Evolutionary conservation across 495 filamentous ascomycete species (phyloP), one percentile per base, ranked within the genome.

Genomic region (Hypoxylon perforatum): DNA sequence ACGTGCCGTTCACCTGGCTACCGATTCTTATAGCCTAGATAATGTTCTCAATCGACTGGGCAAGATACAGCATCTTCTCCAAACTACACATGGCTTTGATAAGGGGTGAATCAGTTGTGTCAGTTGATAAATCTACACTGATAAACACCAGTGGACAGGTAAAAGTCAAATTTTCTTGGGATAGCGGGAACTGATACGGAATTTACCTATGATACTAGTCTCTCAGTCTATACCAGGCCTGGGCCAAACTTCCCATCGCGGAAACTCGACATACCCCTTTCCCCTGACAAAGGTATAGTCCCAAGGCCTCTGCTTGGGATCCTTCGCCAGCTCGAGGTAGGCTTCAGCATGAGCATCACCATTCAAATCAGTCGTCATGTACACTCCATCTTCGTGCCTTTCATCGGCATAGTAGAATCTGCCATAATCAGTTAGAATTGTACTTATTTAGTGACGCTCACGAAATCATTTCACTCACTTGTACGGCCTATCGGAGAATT

Each of bases 401-500:
- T 82, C 76, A 60, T 81, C 78, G 14, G 64, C 67, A 44, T 79
- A 82, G 33, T 76, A 78, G 59, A 81, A 82, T 38, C 79, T 81
- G 60, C 17, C 22, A 7, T 19, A 6, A 25, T 56, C 36, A 61
- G 21, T 10, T 23, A 11, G 48, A 28, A 17, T 33, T 38, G 17
- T 42, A 30, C 4, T 36, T 8, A 19, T 41, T 15, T 14, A 15
- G 12, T 15, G 38, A n/a, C 17, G 17, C 17, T 23, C 46, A 41
- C 7, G 48, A 50, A 57, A 15, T 25, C 0, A 12, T 15, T 18
- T 39, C 1, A 71, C 77, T 73, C 38, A 78, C 76, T 76, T 76
- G 50, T 67, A 76, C 15, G 78, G 78, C 12, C 71, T 67, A 10
- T 54, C 72, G 8, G 50, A 22, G 61, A 74, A 77, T 25, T 50